Evolutionary conservation across 2,329 filamentous ascomycete genomes (phyloP).

Genomic region (Dactylellina haptotyla): DNA sequence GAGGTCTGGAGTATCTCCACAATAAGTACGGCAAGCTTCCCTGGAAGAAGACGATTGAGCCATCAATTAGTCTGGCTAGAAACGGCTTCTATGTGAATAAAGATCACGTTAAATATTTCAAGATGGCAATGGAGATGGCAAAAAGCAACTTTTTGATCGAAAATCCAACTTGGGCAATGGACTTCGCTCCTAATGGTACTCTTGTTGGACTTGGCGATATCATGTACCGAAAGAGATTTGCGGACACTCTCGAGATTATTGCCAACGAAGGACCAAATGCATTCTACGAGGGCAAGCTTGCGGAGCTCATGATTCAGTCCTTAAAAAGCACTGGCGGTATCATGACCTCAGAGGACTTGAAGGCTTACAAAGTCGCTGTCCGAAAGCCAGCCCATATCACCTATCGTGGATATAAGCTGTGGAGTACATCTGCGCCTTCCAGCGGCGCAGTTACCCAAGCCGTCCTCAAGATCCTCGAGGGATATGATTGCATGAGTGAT

Average conservation of each 20-base stretch:
- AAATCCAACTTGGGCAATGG: constrained; percentile 82
- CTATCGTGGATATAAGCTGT: constrained; percentile 77
- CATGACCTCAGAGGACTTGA: constrained; percentile 82
- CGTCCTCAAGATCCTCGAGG: constrained; percentile 83
- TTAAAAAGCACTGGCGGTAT: constrained; percentile 78
- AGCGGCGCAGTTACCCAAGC: constrained; percentile 80
- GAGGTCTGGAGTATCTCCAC: constrained; percentile 61
- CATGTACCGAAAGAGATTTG: constrained; percentile 83
- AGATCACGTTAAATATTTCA: constrained; percentile 80
- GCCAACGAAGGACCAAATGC: constrained; percentile 76
- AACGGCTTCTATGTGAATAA: constrained; percentile 77
- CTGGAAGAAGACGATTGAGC: constrained; percentile 77
- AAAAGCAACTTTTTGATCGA: constrained; percentile 75
- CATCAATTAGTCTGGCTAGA: constrained; percentile 77
- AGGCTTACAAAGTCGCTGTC: constrained; percentile 75
- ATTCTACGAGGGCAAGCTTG: constrained; percentile 78
- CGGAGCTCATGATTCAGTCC: constrained; percentile 76
- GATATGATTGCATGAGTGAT: constrained; percentile 73
- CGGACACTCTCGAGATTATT: constrained; percentile 80
- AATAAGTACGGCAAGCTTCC: constrained; percentile 69
- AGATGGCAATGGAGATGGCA: constrained; percentile 61
- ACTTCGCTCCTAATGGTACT: constrained; percentile 86
- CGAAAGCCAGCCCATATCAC: constrained; percentile 72
- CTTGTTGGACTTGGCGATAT: constrained; percentile 76
- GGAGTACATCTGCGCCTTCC: constrained; percentile 76